A percentile compares a stretch with the other conserved stretches of the same genome.
Conservation (phyloP, 768 basidiomycete species). For the Russula sp. region DNA sequence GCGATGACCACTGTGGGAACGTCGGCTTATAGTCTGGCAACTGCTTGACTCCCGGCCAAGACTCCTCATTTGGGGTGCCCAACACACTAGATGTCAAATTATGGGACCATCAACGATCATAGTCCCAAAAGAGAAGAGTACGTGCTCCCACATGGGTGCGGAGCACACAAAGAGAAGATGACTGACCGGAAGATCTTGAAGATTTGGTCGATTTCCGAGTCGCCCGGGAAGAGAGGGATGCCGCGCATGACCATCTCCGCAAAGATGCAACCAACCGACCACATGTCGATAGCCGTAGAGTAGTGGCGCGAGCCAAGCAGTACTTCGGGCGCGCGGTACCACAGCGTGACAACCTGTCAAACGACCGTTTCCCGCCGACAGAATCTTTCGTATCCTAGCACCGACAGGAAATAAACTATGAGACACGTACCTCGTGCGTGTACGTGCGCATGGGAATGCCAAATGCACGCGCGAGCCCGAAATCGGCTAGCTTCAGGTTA, state of each 20-base stretch:
- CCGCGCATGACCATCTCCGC: slow-evolving; percentile 97
- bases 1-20: slow-evolving; percentile 90
- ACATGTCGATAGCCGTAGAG: slow-evolving; percentile 98
- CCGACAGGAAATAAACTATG: not conserved
- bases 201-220: slow-evolving; percentile 99
- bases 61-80: slow-evolving; percentile 86
- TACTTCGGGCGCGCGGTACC: slow-evolving; percentile 99
- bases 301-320: slow-evolving; percentile 94
- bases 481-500: slow-evolving; percentile 51
- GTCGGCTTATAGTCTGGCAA: slow-evolving; percentile 94
- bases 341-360: slow-evolving; percentile 89
- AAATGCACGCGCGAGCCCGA: slow-evolving; percentile 59
- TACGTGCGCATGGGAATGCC: slow-evolving; percentile 99
- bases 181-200: slow-evolving; percentile 96
- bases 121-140: not conserved
- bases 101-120: not conserved
- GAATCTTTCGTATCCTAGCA: not conserved
- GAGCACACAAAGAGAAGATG: not conserved
- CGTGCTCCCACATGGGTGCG: not conserved
- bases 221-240: slow-evolving; percentile 89
- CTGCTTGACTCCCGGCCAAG: slow-evolving; percentile 83
- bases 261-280: slow-evolving; percentile 99
- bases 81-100: slow-evolving; percentile 45
- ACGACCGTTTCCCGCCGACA: not conserved
- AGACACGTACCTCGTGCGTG: slow-evolving; percentile 78